These are phyloP conservation scores for Debaryomyces sp. DNA, from an alignment of 1,139 yeast genomes.

Conservation along the genomic window DNA sequence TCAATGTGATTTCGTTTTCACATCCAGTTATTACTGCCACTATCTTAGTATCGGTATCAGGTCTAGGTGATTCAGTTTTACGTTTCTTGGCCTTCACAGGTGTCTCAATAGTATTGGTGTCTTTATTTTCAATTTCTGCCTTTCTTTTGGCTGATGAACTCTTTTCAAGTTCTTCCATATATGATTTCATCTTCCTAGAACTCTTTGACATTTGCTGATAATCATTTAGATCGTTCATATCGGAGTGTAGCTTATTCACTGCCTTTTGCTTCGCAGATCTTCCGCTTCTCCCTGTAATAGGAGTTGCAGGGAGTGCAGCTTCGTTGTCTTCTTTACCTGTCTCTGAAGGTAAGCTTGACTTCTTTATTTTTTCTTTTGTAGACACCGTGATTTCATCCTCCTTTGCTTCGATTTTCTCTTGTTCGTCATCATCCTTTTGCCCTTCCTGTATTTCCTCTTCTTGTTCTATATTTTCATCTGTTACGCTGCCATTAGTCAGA, in stretches of 20 bases:
- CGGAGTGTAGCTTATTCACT: slow-evolving; percentile 63
- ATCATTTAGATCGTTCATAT: slow-evolving; percentile 66
- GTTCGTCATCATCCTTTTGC: not conserved
- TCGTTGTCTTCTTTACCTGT: not conserved
- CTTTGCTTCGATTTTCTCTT: not conserved
- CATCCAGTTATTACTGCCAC: slow-evolving; percentile 67
- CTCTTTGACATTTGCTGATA: slow-evolving; percentile 54
- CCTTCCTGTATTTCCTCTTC: not conserved
- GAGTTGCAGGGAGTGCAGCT: not conserved
- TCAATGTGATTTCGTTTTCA: slow-evolving; percentile 45
- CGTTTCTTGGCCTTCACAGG: slow-evolving; percentile 8
- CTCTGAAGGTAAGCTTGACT: not conserved
- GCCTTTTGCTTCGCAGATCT: slow-evolving; percentile 69
- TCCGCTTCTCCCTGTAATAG: slow-evolving; percentile 21
- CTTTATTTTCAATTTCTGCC: slow-evolving; percentile 10
- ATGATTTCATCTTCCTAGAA: slow-evolving; percentile 39
- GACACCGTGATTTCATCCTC: not conserved
- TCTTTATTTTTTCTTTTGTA: not conserved
- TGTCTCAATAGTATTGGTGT: slow-evolving; percentile 10
- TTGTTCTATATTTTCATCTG: slow-evolving; percentile 13
- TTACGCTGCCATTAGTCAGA: slow-evolving; percentile 10
- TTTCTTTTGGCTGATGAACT: slow-evolving; percentile 14
- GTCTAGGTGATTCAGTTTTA: slow-evolving; percentile 7
- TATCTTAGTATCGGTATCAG: slow-evolving; percentile 19
- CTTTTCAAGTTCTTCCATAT: slow-evolving; percentile 37